Evolutionary conservation across 805 yeast genomes (phyloP), one percentile per base, ranked within the genome.

Genomic region (Wickerhamiella spandovensis): DNA sequence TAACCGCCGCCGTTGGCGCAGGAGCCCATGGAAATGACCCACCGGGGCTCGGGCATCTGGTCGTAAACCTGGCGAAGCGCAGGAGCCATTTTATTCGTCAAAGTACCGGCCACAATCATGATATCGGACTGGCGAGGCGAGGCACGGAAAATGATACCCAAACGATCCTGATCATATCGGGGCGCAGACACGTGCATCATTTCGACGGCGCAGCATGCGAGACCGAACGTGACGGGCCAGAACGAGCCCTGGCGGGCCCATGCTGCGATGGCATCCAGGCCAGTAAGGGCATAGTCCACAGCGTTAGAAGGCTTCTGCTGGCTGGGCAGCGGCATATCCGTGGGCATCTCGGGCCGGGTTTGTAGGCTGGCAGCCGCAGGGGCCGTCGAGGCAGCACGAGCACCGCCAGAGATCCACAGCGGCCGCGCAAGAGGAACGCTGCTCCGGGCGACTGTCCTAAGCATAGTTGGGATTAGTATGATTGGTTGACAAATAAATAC

Each of bases 1-100:
- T 85, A 85, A 32, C 95, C 95, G 54, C 95, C 95, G 55, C 95
- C 95, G 65, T 85, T 85, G 55, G 95, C 95, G 71, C 95, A 85
- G 7, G 90, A 82, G 46, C 95, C 95, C 95, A 85, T 85, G 51
- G 92, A 83, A 60, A 85, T 85, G 48, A 86, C 95, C 95, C 95
- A 85, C 70, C 89, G 79, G 45, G 95, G 95, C 59, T 83, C 92
- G 35, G 95, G 87, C 95, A 86, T 86, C 70, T 85, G 95, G 67
- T 85, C 95, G 67, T 86, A 85, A 32, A 85, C 95, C 71, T 84
- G 92, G 72, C 95, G 81, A 66, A 85, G 73, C 23, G 92, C 92
- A 41, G 95, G 95, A 1, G 95, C 95, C 95, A 85, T 85, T 71
- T 85, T 85, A 67, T 85, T 85, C 55, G 95, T 85, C 57, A 85